These are phyloP conservation scores for Boletus mariae DNA, from an alignment of 1,284 basidiomycete species.

Conservation along the genomic window DNA sequence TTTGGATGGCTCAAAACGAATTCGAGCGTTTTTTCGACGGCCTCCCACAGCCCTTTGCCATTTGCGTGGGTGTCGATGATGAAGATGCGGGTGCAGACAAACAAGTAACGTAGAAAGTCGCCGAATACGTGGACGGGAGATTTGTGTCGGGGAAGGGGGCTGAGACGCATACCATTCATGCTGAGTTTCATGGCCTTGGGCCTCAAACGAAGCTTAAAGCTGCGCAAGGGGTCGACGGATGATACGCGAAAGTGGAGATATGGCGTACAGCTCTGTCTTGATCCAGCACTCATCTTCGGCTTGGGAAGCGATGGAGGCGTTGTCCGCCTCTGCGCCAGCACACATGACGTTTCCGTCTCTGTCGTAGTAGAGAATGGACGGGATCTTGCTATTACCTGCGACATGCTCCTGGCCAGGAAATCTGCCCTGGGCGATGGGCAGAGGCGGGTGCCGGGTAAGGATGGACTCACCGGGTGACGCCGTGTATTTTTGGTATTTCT, in stretches of 20 bases:
- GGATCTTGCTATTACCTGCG: constrained; percentile 79
- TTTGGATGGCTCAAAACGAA: constrained; percentile 76
- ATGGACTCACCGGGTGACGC: constrained; percentile 58
- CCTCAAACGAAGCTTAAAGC: constrained; percentile 74
- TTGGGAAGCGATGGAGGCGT: constrained; percentile 48
- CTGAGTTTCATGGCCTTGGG: constrained; percentile 71
- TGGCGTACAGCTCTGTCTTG: constrained; percentile 64
- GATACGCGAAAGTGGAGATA: constrained; percentile 1
- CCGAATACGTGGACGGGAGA: constrained; percentile 69
- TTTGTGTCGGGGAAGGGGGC: constrained; percentile 60
- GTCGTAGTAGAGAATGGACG: constrained; percentile 71
- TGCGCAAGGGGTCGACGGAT: constrained; percentile 24
- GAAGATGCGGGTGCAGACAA: constrained; percentile 65
- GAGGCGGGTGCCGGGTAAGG: background rate
- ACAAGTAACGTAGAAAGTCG: constrained; percentile 73
- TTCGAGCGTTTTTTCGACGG: constrained; percentile 58
- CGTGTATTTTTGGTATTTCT: constrained; percentile 68
- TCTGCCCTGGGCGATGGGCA: constrained; percentile 35
- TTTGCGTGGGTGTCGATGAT: constrained; percentile 74
- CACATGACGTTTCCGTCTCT: constrained; percentile 57
- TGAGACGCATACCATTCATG: constrained; percentile 77
- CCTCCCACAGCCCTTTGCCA: constrained; percentile 59
- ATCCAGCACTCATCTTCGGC: constrained; percentile 75
- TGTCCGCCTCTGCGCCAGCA: constrained; percentile 73
- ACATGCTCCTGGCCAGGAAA: constrained; percentile 81